Evolutionary conservation across 345 rosid species (phyloP).

Genomic region (Gossypium turneri): DNA sequence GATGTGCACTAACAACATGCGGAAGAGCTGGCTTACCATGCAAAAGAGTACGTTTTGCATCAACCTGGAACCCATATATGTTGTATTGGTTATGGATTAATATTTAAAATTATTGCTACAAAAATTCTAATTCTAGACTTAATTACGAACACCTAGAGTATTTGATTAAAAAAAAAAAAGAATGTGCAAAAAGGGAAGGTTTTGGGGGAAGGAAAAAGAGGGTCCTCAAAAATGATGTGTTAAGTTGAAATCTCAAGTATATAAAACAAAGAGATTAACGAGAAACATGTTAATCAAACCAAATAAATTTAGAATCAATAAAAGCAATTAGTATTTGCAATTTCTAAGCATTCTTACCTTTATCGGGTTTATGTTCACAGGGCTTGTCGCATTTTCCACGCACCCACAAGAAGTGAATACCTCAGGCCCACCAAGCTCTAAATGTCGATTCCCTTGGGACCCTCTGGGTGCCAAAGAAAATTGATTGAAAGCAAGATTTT

Average conservation of each 20-base stretch:
- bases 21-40: conserved; percentile 36
- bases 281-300: neutral
- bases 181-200: neutral
- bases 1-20: conserved; percentile 37
- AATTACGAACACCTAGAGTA: neutral
- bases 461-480: conserved; percentile 41
- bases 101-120: neutral
- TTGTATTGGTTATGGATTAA: neutral
- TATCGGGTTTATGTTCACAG: conserved; percentile 42
- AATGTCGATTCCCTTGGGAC: conserved; percentile 40
- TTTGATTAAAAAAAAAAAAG: neutral
- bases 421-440: conserved; percentile 42
- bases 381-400: conserved; percentile 32
- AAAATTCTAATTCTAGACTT: neutral
- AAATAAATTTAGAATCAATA: neutral
- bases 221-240: neutral
- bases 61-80: conserved; percentile 38
- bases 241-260: neutral
- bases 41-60: conserved; percentile 26
- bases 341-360: conserved; percentile 26
- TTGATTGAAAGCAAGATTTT: conserved; percentile 35
- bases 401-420: conserved; percentile 44
- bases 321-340: neutral
- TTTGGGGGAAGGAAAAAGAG: neutral
- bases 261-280: neutral